A percentile compares a stretch with the other conserved stretches of the same genome.
These are phyloP conservation scores for Sclerotinia nivalis DNA, from an alignment of 2,329 filamentous ascomycete species.

Conservation along the genomic window DNA sequence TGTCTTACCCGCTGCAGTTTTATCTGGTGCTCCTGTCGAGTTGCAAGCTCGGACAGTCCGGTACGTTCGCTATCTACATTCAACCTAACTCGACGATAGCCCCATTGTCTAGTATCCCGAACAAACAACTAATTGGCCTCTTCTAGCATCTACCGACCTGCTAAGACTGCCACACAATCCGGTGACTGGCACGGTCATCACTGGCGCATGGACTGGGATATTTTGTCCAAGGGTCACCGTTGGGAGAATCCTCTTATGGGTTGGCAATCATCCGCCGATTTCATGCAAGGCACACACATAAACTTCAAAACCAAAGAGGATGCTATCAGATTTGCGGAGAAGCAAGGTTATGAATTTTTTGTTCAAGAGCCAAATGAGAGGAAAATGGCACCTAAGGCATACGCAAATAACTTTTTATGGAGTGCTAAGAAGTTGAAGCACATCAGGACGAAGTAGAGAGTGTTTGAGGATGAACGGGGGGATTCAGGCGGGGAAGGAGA, in stretches of 20 bases:
- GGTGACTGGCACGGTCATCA: slow-evolving; percentile 79
- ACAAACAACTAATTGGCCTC: slow-evolving; percentile 26
- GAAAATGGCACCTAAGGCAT: slow-evolving; percentile 85
- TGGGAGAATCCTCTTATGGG: slow-evolving; percentile 99
- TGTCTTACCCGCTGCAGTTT: slow-evolving; percentile 74
- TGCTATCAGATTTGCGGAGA: slow-evolving; percentile 92
- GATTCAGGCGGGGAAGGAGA: background rate
- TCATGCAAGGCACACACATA: slow-evolving; percentile 90
- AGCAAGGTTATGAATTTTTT: slow-evolving; percentile 99
- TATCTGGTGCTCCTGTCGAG: slow-evolving; percentile 91
- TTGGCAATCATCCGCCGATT: slow-evolving; percentile 94
- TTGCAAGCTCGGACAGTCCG: slow-evolving; percentile 91
- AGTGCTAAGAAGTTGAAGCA: slow-evolving; percentile 83
- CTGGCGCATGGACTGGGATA: slow-evolving; percentile 99
- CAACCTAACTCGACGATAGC: background rate
- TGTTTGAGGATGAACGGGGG: background rate
- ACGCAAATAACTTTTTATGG: slow-evolving; percentile 95
- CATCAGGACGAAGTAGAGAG: slow-evolving; percentile 71
- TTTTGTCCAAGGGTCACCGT: slow-evolving; percentile 85
- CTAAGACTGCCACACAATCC: slow-evolving; percentile 96
- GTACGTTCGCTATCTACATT: slow-evolving; percentile 52
- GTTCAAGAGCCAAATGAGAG: slow-evolving; percentile 94
- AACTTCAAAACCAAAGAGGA: slow-evolving; percentile 93
- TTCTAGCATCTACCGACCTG: slow-evolving; percentile 81
- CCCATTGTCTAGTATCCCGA: background rate